Base-by-base conservation (phyloP, 306 rosid species). In the Casuarina glauca region DNA sequence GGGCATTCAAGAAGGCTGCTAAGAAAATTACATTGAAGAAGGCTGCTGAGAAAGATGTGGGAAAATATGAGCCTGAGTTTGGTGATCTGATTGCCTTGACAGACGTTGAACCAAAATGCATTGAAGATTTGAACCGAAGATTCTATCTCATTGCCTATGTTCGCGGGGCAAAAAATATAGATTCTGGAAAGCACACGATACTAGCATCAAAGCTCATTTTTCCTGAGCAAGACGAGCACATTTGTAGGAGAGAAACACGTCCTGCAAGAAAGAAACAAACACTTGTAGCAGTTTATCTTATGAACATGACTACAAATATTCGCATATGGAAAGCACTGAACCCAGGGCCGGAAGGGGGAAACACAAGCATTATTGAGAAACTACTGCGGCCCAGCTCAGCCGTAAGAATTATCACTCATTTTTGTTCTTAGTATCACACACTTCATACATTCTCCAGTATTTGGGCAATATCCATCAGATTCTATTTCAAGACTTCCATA, bases 21-120 rank as follows among this genome's bases (percentile, higher is more conserved):
- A 26, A 26, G 32, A 26, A 26, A 26, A 26, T 26, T 26, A 26
- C 32, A 26, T 26, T 26, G 32, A 26, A 26, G 32, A 26, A 26
- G 32, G 32, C 32, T 26, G 32, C 58, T 16, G 35, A 39, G 3
- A 32, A 58, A 43, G 68, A 4, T 42, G 44, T 0, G 2, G 19
- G 20, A 42, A 2, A 39, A 19, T 76, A 77, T 70, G 74, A 49
- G 26, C 81, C 87, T 16, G 13, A 66, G 9, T 26, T 4, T 19
- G 87, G 87, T 41, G 85, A 86, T 67, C 35, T 80, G 43, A 77
- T 80, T 74, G 87, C 83, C 62, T 36, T 82, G 11, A 67, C 85
- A 4, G 49, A 68, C 67, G 75, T 74, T 4, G 58, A 46, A 68
- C 83, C 89, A 7, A 72, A 50, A 57, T 77, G 81, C 71, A 20